These are phyloP conservation scores for Protomyces inundatus DNA, from an alignment of 1,139 yeast species.

Conservation along the genomic window DNA sequence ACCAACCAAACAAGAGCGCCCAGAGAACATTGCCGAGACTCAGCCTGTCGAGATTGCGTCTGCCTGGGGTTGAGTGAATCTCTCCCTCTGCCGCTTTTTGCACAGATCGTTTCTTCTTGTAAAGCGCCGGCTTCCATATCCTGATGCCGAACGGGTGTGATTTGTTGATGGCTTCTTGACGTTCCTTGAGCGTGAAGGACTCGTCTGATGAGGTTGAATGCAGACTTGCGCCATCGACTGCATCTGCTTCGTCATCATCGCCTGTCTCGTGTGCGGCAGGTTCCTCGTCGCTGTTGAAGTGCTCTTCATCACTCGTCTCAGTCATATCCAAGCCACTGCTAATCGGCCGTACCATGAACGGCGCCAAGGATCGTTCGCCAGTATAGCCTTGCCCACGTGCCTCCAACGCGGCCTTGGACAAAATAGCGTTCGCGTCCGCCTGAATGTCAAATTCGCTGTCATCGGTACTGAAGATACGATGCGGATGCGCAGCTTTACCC, in stretches of 20 bases:
- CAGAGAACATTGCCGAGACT: conserved; percentile 33
- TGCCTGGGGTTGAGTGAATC: conserved; percentile 69
- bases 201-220: conserved; percentile 18
- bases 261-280: not conserved
- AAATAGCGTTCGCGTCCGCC: conserved; percentile 22
- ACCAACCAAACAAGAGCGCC: conserved; percentile 29
- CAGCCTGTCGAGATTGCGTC: conserved; percentile 39
- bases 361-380: not conserved
- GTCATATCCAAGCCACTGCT: conserved; percentile 7
- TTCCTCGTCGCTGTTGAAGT: conserved; percentile 1
- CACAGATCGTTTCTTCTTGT: conserved; percentile 86
- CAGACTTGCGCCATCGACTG: conserved; percentile 15
- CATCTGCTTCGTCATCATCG: not conserved
- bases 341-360: conserved; percentile 6
- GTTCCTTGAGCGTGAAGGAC: conserved; percentile 47
- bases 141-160: conserved; percentile 98
- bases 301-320: conserved; percentile 12
- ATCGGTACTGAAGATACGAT: conserved; percentile 25
- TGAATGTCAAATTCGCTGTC: conserved; percentile 27
- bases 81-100: conserved; percentile 89
- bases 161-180: conserved; percentile 92
- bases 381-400: not conserved
- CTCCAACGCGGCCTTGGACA: not conserved
- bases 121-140: conserved; percentile 96
- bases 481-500: not conserved